These are phyloP conservation scores for Euphorbia schlechtendalii DNA, from an alignment of 441 rosid genomes.

Conservation along the genomic window DNA sequence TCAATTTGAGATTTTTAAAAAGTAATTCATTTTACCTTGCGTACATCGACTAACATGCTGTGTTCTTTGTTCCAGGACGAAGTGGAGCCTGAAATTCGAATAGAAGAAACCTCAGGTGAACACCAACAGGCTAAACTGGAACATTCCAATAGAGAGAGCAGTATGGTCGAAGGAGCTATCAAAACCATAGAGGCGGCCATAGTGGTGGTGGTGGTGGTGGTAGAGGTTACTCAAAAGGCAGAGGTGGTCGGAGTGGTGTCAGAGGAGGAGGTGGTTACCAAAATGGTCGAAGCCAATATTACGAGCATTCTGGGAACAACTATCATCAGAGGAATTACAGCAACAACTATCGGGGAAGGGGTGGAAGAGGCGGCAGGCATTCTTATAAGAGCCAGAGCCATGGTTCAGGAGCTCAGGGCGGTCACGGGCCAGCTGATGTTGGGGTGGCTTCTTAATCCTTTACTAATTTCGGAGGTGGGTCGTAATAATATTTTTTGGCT, in stretches of 20 bases:
- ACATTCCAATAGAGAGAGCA: conserved; percentile 38
- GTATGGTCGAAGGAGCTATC: conserved; percentile 49
- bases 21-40: neutral
- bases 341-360: conserved; percentile 64
- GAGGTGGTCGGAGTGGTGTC: conserved; percentile 59
- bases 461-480: conserved; percentile 20
- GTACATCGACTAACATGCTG: neutral
- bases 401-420: conserved; percentile 27
- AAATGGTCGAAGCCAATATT: conserved; percentile 57
- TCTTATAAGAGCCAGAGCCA: conserved; percentile 34
- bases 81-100: conserved; percentile 31
- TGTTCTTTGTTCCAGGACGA: conserved; percentile 43
- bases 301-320: conserved; percentile 63
- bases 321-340: conserved; percentile 58
- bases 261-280: conserved; percentile 75
- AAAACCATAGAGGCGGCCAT: conserved; percentile 59
- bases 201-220: conserved; percentile 37
- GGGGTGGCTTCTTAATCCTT: conserved; percentile 47
- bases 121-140: conserved; percentile 42
- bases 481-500: conserved; percentile 22
- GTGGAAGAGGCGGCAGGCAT: conserved; percentile 56
- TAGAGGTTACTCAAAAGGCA: conserved; percentile 59
- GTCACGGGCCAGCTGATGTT: conserved; percentile 39
- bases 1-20: neutral
- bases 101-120: conserved; percentile 33